Base-by-base conservation (phyloP, 495 filamentous ascomycete species). In the Endocarpon pusillum region DNA sequence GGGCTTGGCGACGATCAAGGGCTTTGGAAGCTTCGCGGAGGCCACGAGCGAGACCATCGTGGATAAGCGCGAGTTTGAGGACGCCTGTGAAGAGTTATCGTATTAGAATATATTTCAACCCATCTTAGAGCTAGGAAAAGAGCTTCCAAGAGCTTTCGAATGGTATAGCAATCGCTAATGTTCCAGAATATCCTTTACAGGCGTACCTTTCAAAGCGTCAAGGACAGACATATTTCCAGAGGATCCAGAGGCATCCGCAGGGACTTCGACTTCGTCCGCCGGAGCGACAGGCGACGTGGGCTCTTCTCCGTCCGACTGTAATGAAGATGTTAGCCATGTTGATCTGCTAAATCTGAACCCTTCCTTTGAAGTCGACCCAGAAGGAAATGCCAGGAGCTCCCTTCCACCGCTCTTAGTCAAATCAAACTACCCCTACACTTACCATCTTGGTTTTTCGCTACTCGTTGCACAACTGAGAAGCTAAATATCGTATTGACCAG, bases 31-130 rank as follows among this genome's bases (percentile, higher is more conserved):
- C 91, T 66, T 97, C 89, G 45, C 91, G 84, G 39, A 97, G 80
- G 60, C 89, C 89, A 54, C 89, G 89, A 42, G 89, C 91, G 41
- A 97, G 85, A 57, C 89, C 89, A 58, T 97, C 91, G 75, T 97
- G 86, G 77, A 96, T 94, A 47, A 97, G 82, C 20, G 89, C 83
- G 55, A 94, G 75, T 70, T 93, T 94, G 42, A 97, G 74, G 43
- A 94, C 89, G 44, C 65, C 47, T 42, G 12, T 4, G 23, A 14
- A 7, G 12, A n/a, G n/a, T n/a, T n/a, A n/a, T n/a, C n/a, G n/a
- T n/a, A n/a, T n/a, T n/a, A n/a, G n/a, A n/a, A n/a, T n/a, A n/a
- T n/a, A n/a, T n/a, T n/a, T n/a, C n/a, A n/a, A n/a, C n/a, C n/a
- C n/a, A n/a, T n/a, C n/a, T n/a, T n/a, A n/a, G n/a, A n/a, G n/a